These are phyloP conservation scores for Mortierella sp. DNA, from an alignment of 371 early-diverging fungal species.

Conservation along the genomic window DNA sequence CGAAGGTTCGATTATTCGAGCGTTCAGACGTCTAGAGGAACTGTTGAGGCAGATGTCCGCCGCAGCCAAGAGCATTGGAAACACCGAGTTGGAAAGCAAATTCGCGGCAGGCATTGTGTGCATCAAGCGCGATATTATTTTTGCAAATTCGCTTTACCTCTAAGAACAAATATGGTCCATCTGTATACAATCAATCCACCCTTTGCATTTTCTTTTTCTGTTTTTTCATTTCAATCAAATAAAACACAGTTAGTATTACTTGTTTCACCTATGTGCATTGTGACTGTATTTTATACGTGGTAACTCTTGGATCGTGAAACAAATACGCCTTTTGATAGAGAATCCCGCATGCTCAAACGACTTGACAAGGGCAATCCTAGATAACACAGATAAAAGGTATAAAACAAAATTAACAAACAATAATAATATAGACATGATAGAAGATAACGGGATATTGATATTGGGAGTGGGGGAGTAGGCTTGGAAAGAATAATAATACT, in stretches of 20 bases:
- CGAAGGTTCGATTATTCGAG: slow-evolving; percentile 98
- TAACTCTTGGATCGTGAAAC: neutral
- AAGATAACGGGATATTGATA: neutral
- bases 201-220: neutral
- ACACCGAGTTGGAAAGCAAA: slow-evolving; percentile 96
- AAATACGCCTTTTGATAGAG: neutral
- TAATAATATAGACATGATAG: neutral
- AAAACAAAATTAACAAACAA: neutral
- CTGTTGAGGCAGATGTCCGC: slow-evolving; percentile 94
- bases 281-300: neutral
- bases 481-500: neutral
- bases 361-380: too few relatives aligned
- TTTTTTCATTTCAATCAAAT: neutral
- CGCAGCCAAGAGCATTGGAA: slow-evolving; percentile 98
- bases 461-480: neutral
- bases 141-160: slow-evolving; percentile 97
- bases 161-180: slow-evolving; percentile 57
- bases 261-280: too few relatives aligned
- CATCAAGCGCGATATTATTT: slow-evolving; percentile 99
- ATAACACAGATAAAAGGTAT: neutral
- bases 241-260: neutral
- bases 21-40: slow-evolving; percentile 97
- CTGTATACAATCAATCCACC: neutral
- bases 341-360: neutral
- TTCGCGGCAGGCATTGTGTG: slow-evolving; percentile 93